Evolutionary conservation across 2,329 filamentous ascomycete species (phyloP), one percentile per base, ranked within the genome.

Genomic region (Xylaria sp.): DNA sequence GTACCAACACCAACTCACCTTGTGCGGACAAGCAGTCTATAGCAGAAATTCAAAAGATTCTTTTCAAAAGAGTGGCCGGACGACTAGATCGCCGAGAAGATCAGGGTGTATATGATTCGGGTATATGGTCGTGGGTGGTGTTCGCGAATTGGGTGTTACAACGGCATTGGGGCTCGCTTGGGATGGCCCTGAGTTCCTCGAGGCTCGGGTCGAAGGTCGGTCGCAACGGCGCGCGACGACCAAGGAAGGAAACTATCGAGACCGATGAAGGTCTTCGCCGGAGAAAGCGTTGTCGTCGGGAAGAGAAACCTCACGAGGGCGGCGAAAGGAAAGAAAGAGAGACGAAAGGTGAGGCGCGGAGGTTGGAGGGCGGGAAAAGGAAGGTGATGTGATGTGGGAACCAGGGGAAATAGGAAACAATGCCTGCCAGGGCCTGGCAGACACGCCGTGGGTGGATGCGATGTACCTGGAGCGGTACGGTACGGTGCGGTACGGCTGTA

Each of bases 11-110:
- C 11, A 15, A 68, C 71, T 69, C 51, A 72, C 71, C 71, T 71
- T 73, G 67, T 60, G 49, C 27, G 51, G 8, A 66, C 69, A 71
- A 72, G 71, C 72, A 63, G 63, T 56, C 63, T 63, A 51, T 67
- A 37, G 49, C 38, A 54, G 54, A 60, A 61, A 41, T 47, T 55
- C 47, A 58, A 63, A 21, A 57, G 59, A 61, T 62, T 62, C 35
- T 60, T 68, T 70, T 66, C 60, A 75, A 75, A 75, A 70, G 73
- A 75, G 72, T 67, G 73, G 67, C 71, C 70, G 66, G 73, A 75
- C 72, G 73, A 75, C 63, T 59, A 67, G 68, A 73, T 73, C 72
- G 71, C 73, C 72, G 69, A 67, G 57, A 47, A 66, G 63, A 67
- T 66, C 60, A 60, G 60, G 60, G 11, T 64, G 62, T 57, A 63